Conservation (phyloP, 2,329 filamentous ascomycete genomes). For the Tolypocladium pustulatum region DNA sequence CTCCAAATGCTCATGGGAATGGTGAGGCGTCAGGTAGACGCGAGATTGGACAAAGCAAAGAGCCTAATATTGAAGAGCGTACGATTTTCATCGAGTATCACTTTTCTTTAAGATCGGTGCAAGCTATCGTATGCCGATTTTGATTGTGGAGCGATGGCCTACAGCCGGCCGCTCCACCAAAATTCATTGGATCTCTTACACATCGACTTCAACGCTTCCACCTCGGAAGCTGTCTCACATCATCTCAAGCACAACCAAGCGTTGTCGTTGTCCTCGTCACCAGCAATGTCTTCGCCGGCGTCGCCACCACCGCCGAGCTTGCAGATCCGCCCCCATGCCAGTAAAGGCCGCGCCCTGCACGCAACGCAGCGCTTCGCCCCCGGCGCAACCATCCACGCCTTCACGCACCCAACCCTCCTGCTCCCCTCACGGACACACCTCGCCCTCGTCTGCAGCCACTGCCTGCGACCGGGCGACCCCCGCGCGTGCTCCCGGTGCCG, state of each 20-base stretch:
- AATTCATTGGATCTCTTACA: background rate
- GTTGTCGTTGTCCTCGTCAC: background rate
- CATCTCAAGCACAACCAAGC: background rate
- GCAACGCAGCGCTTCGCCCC: conserved; percentile 31
- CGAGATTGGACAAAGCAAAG: too few species aligned
- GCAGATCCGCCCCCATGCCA: conserved; percentile 15
- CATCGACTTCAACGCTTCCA: background rate
- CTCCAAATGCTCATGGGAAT: background rate
- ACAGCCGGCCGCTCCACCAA: background rate
- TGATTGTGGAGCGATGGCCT: background rate
- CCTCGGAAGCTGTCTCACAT: background rate
- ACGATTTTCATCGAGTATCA: too few species aligned
- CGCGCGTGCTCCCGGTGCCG: conserved; percentile 43
- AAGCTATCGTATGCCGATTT: too few species aligned
- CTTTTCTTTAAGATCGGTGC: too few species aligned
- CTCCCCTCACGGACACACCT: conserved; percentile 35
- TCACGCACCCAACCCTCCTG: conserved; percentile 30
- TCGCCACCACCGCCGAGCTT: conserved; percentile 7
- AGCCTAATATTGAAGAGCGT: too few species aligned
- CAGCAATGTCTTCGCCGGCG: background rate
- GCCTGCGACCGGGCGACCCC: conserved; percentile 23
- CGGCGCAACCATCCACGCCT: conserved; percentile 34
- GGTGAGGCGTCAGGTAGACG: background rate
- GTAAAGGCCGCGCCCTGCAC: conserved; percentile 35
- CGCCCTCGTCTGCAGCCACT: conserved; percentile 36